Evolutionary conservation across 306 rosid species (phyloP), one percentile per base, ranked within the genome.

Genomic region (Potentilla sterilis): DNA sequence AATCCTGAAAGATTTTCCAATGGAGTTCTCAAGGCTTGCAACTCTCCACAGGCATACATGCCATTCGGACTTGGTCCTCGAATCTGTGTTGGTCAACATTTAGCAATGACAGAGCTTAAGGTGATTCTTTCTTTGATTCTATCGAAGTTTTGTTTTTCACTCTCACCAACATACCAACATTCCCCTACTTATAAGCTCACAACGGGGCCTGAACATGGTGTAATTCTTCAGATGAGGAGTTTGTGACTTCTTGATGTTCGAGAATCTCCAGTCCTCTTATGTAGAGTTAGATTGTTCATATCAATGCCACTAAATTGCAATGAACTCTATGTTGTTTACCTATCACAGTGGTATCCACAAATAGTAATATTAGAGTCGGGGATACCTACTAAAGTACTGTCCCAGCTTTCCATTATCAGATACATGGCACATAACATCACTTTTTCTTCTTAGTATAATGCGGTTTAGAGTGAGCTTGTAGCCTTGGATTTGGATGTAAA

Each of bases 51-150:
- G 12, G 83, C 84, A 5, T 92, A 87, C 35, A 47, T 87, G 48
- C 88, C 91, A 43, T 92, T 90, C 2, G 89, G 96, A 24, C 43
- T 71, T 2, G 96, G 92, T 5, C 24, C 92, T 10, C 88, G 87
- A 1, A 74, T 84, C 4, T 91, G 95, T 16, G 79, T 24, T 5
- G 95, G 95, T 18, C 89, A 85, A 15, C 78, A 88, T 49, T 78
- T 92, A 19, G 92, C 96, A 4, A 80, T 84, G 89, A 57, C 75
- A 4, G 90, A 89, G 67, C 47, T 92, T 73, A 86, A 89, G 82
- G 80, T 85, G 62, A 78, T 88, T 55, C 51, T 86, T 7, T 75
- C 82, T 57, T 76, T 79, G 12, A 41, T 79, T 75, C 21, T 84
- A 2, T 77, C 85, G 15, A 84, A 72, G 54, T 72, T 84, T 10